Base-by-base conservation (phyloP, 176 grass and related monocot species). In the Cenchrus purpureus region DNA sequence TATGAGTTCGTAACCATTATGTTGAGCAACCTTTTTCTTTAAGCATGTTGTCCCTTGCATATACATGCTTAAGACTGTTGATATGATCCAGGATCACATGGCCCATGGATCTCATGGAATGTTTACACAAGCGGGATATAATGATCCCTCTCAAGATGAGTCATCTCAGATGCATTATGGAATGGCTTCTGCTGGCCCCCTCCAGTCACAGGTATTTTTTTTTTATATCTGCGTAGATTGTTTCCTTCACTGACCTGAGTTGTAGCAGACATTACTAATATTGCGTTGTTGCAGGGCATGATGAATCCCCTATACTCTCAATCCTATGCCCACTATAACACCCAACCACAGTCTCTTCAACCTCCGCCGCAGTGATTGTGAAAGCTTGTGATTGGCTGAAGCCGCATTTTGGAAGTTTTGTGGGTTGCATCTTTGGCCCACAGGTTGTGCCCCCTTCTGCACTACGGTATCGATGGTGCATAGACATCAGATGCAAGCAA, bases 271-370 rank as follows among this genome's bases (percentile, higher is more conserved):
- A 20, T 78, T 76, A 84, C 69, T 74, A 60, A 42, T 22, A 40
- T 65, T 53, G n/a, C 3, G 17, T 59, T 72, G 80, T 78, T 89
- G n/a, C 91, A 99, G 97, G 86, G 86, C 58, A 91, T 92, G 81
- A 92, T 99, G 86, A 96, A 94, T 28, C 90, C 94, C 7, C 60
- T 99, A 2, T 99, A 99, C 79, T 97, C 97, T 29, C 97, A 99
- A 50, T 88, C 97, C 5, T 99, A 92, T 48, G 70, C 88, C 79
- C 94, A 94, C 64, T 99, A 99, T 59, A 99, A 94, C 90, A 94
- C 88, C 52, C 97, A 99, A 78, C 94, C 92, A 40, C 97, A 90
- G 87, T 93, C 92, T 76, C 83, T 94, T 84, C 97, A 96, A 19
- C 90, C 94, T 48, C 89, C 92, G 20, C 94, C 89, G 0, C 94